Base-by-base conservation (phyloP, 495 filamentous ascomycete genomes). In the Amniculicola lignicola region DNA sequence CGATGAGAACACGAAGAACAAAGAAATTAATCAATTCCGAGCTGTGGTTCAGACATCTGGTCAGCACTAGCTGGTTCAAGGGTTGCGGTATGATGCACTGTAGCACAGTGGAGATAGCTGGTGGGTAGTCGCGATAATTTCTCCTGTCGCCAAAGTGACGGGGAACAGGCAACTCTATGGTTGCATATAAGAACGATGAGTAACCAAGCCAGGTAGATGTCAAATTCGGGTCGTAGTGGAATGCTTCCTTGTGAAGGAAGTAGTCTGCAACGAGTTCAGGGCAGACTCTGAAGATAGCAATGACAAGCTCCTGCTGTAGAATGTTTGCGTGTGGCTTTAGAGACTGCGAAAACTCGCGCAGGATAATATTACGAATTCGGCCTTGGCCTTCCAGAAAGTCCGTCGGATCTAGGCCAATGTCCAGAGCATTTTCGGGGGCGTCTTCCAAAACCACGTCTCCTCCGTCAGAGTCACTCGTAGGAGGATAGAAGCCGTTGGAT, bases 141-240 rank as follows among this genome's bases (percentile, higher is more conserved):
- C 68, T 62, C 7, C 43, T 52, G 18, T 73, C 71, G 14, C 88
- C 88, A 66, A 88, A 87, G 60, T 78, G 80, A 6, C 72, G 60
- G 12, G 89, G 89, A 38, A 94, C 73, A 11, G 86, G 84, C 19
- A 95, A 67, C 48, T 85, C 77, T 5, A 96, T 79, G 0, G 79
- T 77, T 19, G 85, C 86, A 67, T 93, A 91, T 4, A 99, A 70
- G 48, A 97, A 88, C 0, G 89, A 79, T 2, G 88, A 90, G 65
- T 91, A 96, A 16, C 91, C 90, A 61, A 97, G 85, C 93, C 93
- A 99, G 3, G 91, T 92, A 0, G 88, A 78, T 0, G 89, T 89
- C 9, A 90, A 75, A 63, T 96, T 97, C 0, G 93, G 91, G 22
- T 96, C 94, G 43, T 94, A 88, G 3, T 82, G 78, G 68, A 97